Base-by-base conservation (phyloP, 257 asterid species). In the Voacanga thouarsii region DNA sequence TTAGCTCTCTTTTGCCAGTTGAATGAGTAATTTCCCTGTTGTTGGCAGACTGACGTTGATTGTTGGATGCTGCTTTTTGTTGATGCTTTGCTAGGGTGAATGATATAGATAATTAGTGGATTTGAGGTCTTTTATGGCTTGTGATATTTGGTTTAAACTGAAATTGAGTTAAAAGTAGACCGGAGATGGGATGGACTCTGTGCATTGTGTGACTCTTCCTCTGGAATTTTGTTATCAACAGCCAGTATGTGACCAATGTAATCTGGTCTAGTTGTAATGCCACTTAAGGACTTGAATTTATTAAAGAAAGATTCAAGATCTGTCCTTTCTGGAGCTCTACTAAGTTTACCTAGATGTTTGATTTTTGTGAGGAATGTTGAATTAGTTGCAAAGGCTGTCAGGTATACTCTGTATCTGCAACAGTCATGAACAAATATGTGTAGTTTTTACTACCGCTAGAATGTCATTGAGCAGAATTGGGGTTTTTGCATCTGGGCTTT, bases 141-240 rank as follows among this genome's bases (percentile, higher is more conserved):
- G 37, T 33, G 37, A 33, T 33, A 33, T 33, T 33, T 33, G 37
- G 37, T 33, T 1, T 33, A 33, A 33, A 33, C 37, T 33, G 37
- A 33, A 33, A 33, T 33, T 33, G 37, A 33, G 37, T 33, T 33
- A 33, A 33, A 33, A 33, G 37, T 2, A 33, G 37, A 2, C 37
- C 1, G 37, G 1, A 33, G 37, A 33, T 33, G 37, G 98, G 88
- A 94, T 91, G 87, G 98, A 94, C 82, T 89, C 92, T 64, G 95
- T 94, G 85, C 98, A 94, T 88, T 94, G 97, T 10, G 96, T 92
- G 12, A 91, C 92, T 0, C 94, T 94, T 45, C 98, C 92, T 39
- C 97, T 92, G 87, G 37, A 94, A 90, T 8, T 97, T 92, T 82
- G 98, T 94, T 39, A 92, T 94, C 83, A 92, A 92, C 87, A 91